Conservation (phyloP, 192 early-diverging fungal genomes). For the Coemansia sp. region DNA sequence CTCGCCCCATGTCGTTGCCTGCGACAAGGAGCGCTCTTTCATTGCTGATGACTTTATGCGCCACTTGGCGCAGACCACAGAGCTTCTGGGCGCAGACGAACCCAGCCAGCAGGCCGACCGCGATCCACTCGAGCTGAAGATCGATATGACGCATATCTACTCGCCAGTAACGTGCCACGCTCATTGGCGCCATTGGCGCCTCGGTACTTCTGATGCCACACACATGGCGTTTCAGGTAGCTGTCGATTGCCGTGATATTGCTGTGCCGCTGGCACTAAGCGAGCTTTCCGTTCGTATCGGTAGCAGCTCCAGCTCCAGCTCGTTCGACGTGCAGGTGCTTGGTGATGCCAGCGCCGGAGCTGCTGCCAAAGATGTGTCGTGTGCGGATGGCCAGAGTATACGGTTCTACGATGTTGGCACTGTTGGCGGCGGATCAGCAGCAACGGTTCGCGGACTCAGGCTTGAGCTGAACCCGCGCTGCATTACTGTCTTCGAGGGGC, state of each 20-base stretch:
- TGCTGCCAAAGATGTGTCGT: background rate
- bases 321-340: slow-evolving; percentile 2
- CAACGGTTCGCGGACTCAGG: background rate
- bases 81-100: background rate
- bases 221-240: slow-evolving; percentile 34
- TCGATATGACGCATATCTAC: slow-evolving; percentile 43
- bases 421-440: background rate
- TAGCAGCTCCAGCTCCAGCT: background rate
- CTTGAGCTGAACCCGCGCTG: slow-evolving; percentile 14
- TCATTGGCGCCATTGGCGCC: slow-evolving; percentile 42
- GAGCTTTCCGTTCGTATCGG: slow-evolving; percentile 30
- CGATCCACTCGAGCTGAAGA: background rate
- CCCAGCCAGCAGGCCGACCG: background rate
- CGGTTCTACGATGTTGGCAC: slow-evolving; percentile 1
- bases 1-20: slow-evolving; percentile 9
- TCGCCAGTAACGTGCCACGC: slow-evolving; percentile 42
- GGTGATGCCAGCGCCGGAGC: background rate
- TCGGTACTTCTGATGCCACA: background rate
- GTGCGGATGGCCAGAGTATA: background rate
- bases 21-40: background rate
- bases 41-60: background rate
- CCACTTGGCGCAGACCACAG: background rate
- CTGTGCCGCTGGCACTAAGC: slow-evolving; percentile 6
- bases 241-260: slow-evolving; percentile 22
- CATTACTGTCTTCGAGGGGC: slow-evolving; percentile 21